A percentile compares a stretch with the other conserved stretches of the same genome.
Conservation (phyloP, 78 protist genomes). For the Monocercomonoides exilis region DNA sequence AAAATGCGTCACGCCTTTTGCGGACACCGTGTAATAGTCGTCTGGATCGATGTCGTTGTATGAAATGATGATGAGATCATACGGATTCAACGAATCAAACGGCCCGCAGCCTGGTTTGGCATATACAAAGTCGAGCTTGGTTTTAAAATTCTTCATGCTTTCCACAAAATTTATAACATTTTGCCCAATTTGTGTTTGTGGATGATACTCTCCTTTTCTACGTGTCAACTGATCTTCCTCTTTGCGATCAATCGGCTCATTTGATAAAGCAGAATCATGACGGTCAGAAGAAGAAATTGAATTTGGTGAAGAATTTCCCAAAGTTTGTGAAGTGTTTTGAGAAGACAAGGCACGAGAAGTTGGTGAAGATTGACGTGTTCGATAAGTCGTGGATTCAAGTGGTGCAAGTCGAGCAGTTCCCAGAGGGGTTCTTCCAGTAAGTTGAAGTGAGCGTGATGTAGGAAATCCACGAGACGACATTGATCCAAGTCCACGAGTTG, state of each 20-base stretch:
- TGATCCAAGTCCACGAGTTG: background rate
- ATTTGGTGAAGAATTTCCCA: background rate
- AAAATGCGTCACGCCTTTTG: conserved; percentile 55
- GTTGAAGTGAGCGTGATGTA: background rate
- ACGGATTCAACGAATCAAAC: background rate
- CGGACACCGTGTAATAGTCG: conserved; percentile 45
- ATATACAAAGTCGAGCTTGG: background rate
- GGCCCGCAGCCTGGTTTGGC: background rate
- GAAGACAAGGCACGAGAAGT: background rate
- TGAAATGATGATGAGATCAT: background rate
- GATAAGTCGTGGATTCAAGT: background rate
- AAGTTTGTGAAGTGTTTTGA: background rate
- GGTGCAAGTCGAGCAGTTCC: background rate
- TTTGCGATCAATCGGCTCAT: background rate
- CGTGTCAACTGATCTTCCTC: too few species aligned
- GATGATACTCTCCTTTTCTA: too few species aligned
- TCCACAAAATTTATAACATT: background rate
- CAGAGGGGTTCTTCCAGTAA: background rate
- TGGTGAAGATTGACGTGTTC: too few species aligned
- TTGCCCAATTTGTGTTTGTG: background rate
- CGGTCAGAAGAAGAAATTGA: background rate
- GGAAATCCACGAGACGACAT: background rate
- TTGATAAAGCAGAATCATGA: background rate
- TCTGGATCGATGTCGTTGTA: background rate
- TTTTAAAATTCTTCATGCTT: background rate